phyloP scores from a whole-genome alignment of 257 asterid species.

The Solanum paucissectum region DNA sequence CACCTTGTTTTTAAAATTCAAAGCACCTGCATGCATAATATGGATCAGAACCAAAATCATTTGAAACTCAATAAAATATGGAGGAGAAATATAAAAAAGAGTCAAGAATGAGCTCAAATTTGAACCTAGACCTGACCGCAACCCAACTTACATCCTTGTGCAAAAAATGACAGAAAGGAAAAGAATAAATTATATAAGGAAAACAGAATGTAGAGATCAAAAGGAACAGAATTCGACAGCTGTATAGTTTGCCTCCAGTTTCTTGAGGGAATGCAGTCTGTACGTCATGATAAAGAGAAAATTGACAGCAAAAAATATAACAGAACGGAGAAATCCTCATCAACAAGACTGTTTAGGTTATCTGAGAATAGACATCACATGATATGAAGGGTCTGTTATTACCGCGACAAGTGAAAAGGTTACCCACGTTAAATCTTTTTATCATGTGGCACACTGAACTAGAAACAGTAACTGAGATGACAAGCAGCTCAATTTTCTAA shows the following conservation, averaged over 20 bases:
- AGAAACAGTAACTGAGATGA: neutral
- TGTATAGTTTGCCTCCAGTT: neutral
- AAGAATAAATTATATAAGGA: neutral
- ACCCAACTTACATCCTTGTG: neutral
- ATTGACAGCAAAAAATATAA: neutral
- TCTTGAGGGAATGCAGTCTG: neutral
- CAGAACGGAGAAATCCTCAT: neutral
- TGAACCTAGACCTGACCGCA: neutral
- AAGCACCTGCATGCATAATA: slow-evolving; percentile 23
- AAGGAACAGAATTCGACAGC: neutral
- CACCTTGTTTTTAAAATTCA: slow-evolving; percentile 47
- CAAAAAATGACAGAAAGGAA: neutral
- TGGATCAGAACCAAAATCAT: neutral
- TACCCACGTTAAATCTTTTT: neutral
- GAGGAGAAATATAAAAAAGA: neutral
- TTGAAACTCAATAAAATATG: neutral
- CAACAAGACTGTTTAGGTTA: neutral
- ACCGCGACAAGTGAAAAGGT: neutral
- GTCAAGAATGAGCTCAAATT: neutral
- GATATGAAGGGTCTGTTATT: neutral
- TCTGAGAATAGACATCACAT: neutral
- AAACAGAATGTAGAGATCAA: neutral
- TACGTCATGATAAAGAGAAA: neutral
- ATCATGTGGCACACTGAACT: neutral
- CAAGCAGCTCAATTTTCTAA: too few relatives aligned